Evolutionary conservation across 179 eudicot species (phyloP).

Genomic region (Heliamphora pulchella): DNA sequence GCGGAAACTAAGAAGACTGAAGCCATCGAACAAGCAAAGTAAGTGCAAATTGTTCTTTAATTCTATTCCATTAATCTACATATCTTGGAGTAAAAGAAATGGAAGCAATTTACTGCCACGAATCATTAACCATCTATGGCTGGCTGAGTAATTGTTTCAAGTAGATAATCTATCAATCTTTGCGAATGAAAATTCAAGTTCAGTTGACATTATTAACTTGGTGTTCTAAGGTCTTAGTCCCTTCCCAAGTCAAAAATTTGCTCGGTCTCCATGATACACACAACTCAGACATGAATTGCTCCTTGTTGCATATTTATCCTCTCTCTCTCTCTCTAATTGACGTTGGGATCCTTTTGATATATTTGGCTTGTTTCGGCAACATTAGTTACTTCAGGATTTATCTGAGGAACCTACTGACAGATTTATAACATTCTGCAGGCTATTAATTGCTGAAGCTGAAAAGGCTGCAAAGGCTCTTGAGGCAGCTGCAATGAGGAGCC

Average conservation of each 20-base stretch:
- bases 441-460: slow-evolving; percentile 78
- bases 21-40: slow-evolving; percentile 75
- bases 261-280: too few relatives aligned
- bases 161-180: background rate
- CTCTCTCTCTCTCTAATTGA: background rate
- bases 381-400: background rate
- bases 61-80: background rate
- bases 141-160: slow-evolving; percentile 1
- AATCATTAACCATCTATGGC: background rate
- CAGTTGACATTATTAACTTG: background rate
- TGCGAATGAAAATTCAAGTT: slow-evolving; percentile 9
- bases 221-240: background rate
- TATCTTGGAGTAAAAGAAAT: background rate
- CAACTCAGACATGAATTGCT: background rate
- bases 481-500: slow-evolving; percentile 61
- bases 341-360: background rate
- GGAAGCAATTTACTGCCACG: background rate
- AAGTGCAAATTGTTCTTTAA: slow-evolving; percentile 25
- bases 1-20: slow-evolving; percentile 44
- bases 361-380: background rate
- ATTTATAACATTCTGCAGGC: slow-evolving; percentile 33
- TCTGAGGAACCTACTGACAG: background rate
- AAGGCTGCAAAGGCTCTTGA: slow-evolving; percentile 84
- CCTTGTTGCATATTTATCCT: background rate
- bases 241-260: too few relatives aligned